phyloP scores from a whole-genome alignment of 2,329 filamentous ascomycete genomes.

The Drechslerella dactyloides region DNA sequence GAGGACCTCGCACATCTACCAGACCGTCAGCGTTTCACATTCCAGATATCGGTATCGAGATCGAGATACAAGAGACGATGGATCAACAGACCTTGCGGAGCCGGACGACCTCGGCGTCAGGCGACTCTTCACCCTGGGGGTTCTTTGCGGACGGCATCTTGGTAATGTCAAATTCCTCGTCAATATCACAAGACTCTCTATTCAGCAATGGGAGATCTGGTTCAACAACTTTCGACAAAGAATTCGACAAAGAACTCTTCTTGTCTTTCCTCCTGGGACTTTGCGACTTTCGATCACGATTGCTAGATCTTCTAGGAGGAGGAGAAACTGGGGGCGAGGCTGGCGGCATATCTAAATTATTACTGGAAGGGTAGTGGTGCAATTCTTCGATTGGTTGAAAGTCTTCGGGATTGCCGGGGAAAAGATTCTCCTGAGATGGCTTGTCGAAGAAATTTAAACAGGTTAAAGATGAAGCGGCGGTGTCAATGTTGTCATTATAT shows the following conservation, averaged over 20 bases:
- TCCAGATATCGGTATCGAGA: slow-evolving; percentile 4
- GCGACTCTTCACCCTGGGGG: slow-evolving; percentile 18
- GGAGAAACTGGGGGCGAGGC: slow-evolving; percentile 23
- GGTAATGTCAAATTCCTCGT: slow-evolving; percentile 15
- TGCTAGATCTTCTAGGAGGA: slow-evolving; percentile 46
- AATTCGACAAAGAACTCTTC: slow-evolving; percentile 18
- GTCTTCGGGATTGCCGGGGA: slow-evolving; percentile 48
- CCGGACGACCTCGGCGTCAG: slow-evolving; percentile 38
- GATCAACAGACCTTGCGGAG: slow-evolving; percentile 40
- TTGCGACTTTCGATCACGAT: background rate
- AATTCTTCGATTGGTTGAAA: slow-evolving; percentile 41
- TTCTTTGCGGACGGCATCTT: slow-evolving; percentile 43
- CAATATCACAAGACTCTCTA: slow-evolving; percentile 39
- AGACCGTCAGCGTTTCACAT: background rate
- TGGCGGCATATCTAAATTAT: slow-evolving; percentile 1
- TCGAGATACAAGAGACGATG: background rate
- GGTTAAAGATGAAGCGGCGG: slow-evolving; percentile 15
- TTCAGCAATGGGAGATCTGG: slow-evolving; percentile 38
- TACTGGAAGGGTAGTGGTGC: slow-evolving; percentile 22
- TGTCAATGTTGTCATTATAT: slow-evolving; percentile 34
- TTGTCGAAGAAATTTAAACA: slow-evolving; percentile 27
- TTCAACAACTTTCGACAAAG: slow-evolving; percentile 19
- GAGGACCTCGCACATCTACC: slow-evolving; percentile 46
- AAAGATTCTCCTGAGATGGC: slow-evolving; percentile 48
- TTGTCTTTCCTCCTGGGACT: slow-evolving; percentile 26